phyloP scores from a whole-genome alignment of 2,329 filamentous ascomycete species.

The Colletotrichum eremochloae region DNA sequence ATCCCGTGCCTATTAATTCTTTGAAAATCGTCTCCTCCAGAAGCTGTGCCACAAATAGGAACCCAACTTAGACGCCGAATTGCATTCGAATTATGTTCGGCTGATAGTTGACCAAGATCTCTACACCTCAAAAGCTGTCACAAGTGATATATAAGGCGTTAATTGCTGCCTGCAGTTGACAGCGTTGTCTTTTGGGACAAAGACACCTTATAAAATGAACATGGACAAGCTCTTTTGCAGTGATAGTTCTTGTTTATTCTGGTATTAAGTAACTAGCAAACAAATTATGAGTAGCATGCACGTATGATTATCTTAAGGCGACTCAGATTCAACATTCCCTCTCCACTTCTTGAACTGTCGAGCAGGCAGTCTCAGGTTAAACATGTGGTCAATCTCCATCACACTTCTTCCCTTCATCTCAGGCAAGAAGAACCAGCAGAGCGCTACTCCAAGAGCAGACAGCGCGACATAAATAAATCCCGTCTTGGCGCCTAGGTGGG shows the following conservation, averaged over 20 bases:
- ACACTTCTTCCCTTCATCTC: conserved; percentile 64
- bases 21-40: neutral
- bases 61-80: neutral
- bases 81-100: neutral
- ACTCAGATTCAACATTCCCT: neutral
- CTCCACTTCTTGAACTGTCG: conserved; percentile 63
- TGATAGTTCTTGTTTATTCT: neutral
- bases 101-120: neutral
- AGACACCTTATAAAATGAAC: neutral
- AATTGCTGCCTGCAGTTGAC: no score
- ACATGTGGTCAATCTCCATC: conserved; percentile 67
- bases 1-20: neutral
- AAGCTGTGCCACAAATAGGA: neutral
- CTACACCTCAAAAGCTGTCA: no score
- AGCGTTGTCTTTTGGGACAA: no score
- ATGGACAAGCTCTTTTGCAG: neutral
- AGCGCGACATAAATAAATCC: conserved; percentile 55
- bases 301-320: neutral
- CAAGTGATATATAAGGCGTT: no score
- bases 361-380: conserved; percentile 65
- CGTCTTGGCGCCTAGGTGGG: conserved; percentile 55
- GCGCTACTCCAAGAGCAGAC: conserved; percentile 50
- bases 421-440: conserved; percentile 61
- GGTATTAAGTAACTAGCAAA: neutral
- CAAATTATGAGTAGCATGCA: neutral